A percentile compares a stretch with the other conserved stretches of the same genome.
phyloP scores from a whole-genome alignment of 2,329 filamentous ascomycete genomes.

The Bimuria novae-zelandiae region DNA sequence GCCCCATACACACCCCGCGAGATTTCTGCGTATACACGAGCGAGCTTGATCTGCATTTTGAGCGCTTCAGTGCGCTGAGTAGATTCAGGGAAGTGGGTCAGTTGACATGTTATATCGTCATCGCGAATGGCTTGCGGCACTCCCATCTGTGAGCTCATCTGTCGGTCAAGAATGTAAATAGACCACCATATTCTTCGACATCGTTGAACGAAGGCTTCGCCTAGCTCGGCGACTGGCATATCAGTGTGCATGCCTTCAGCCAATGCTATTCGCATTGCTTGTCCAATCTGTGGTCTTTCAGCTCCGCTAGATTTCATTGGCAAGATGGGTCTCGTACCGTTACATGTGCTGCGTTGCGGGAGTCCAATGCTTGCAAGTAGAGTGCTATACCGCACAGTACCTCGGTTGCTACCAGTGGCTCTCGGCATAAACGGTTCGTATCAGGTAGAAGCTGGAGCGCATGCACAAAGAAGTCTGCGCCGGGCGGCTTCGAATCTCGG shows the following conservation, averaged over 20 bases:
- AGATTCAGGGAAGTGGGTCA: slow-evolving; percentile 51
- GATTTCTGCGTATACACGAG: slow-evolving; percentile 52
- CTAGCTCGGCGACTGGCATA: slow-evolving; percentile 52
- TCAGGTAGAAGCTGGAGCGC: slow-evolving; percentile 59
- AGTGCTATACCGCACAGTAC: slow-evolving; percentile 58
- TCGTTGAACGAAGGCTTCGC: slow-evolving; percentile 50
- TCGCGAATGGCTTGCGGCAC: slow-evolving; percentile 56
- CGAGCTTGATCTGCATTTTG: slow-evolving; percentile 54
- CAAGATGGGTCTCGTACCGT: slow-evolving; percentile 41
- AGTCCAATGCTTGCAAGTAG: slow-evolving; percentile 59
- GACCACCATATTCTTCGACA: slow-evolving; percentile 61
- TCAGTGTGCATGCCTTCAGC: slow-evolving; percentile 59
- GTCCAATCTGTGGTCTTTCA: slow-evolving; percentile 49
- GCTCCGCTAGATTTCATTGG: neutral
- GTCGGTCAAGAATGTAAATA: slow-evolving; percentile 57
- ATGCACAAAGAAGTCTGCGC: slow-evolving; percentile 67
- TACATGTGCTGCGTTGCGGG: slow-evolving; percentile 52
- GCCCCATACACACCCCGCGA: slow-evolving; percentile 52
- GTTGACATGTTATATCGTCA: slow-evolving; percentile 55
- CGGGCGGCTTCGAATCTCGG: slow-evolving; percentile 46
- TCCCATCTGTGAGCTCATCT: slow-evolving; percentile 61
- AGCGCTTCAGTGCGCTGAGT: slow-evolving; percentile 48
- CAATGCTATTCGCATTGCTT: slow-evolving; percentile 57
- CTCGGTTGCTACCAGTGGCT: slow-evolving; percentile 55
- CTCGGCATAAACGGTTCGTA: slow-evolving; percentile 47